phyloP scores from a whole-genome alignment of 306 rosid genomes.

The Leucaena leucocephala region DNA sequence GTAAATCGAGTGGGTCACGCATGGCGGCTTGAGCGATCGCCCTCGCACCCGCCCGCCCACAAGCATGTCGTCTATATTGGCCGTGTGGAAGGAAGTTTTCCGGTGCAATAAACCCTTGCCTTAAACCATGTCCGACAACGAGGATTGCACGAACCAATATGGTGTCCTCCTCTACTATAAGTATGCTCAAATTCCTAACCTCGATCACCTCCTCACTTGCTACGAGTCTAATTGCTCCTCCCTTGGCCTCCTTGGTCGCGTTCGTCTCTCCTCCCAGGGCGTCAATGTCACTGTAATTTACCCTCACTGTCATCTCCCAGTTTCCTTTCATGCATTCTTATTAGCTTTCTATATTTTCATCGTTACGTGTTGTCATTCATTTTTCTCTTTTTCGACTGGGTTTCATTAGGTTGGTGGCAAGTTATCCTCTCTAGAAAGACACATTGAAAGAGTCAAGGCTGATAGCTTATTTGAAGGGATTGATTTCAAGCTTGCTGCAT shows the following conservation, averaged over 20 bases:
- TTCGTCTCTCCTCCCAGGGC: slow-evolving; percentile 82
- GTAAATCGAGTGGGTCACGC: neutral
- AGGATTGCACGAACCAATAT: slow-evolving; percentile 41
- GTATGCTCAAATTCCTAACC: slow-evolving; percentile 61
- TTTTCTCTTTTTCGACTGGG: neutral
- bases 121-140: slow-evolving; percentile 43
- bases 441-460: slow-evolving; percentile 60
- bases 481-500: slow-evolving; percentile 86
- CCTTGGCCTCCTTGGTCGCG: slow-evolving; percentile 81
- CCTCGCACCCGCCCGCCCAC: neutral
- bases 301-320: neutral
- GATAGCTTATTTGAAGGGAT: slow-evolving; percentile 61
- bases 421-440: slow-evolving; percentile 61
- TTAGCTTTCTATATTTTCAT: neutral
- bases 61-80: neutral
- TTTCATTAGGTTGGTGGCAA: slow-evolving; percentile 73
- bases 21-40: neutral
- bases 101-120: slow-evolving; percentile 13
- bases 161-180: slow-evolving; percentile 81
- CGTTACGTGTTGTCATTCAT: neutral
- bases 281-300: slow-evolving; percentile 78
- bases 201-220: slow-evolving; percentile 60
- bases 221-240: slow-evolving; percentile 74
- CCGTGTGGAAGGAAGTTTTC: neutral
- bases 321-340: neutral